A percentile compares a stretch with the other conserved stretches of the same genome.
Evolutionary conservation across 805 yeast genomes (phyloP).

Genomic region (Yamadazyma takamatsuzukensis): DNA sequence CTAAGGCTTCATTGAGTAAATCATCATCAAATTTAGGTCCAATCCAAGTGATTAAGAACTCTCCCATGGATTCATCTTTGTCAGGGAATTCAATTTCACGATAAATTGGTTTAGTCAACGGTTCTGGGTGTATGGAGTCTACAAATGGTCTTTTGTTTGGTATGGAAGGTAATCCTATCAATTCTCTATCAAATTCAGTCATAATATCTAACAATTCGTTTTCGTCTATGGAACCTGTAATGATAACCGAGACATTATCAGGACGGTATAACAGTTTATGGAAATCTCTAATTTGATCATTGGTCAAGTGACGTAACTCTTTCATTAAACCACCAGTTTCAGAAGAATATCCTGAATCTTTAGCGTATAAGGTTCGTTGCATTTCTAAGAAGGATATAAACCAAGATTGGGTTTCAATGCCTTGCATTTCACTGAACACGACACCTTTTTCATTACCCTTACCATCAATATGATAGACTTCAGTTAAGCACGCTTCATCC

Average conservation of each 20-base stretch:
- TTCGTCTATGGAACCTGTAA: slow-evolving; percentile 84
- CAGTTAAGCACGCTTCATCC: slow-evolving; percentile 88
- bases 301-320: slow-evolving; percentile 69
- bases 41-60: slow-evolving; percentile 69
- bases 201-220: slow-evolving; percentile 61
- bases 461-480: slow-evolving; percentile 93
- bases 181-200: slow-evolving; percentile 55
- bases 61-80: slow-evolving; percentile 80
- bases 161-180: slow-evolving; percentile 40
- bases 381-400: slow-evolving; percentile 58
- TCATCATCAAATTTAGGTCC: slow-evolving; percentile 65
- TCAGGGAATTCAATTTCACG: slow-evolving; percentile 79
- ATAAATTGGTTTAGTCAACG: slow-evolving; percentile 35
- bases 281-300: slow-evolving; percentile 70
- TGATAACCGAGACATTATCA: slow-evolving; percentile 75
- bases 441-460: slow-evolving; percentile 91
- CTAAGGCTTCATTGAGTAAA: slow-evolving; percentile 62
- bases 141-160: slow-evolving; percentile 69
- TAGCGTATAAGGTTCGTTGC: slow-evolving; percentile 52
- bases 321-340: slow-evolving; percentile 91
- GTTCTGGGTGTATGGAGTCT: slow-evolving; percentile 53
- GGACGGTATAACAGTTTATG: slow-evolving; percentile 74
- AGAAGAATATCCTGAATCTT: slow-evolving; percentile 76
- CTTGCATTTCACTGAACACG: slow-evolving; percentile 96
- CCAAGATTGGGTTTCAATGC: slow-evolving; percentile 75